Base-by-base conservation (phyloP, 73 alveolate species). In the Tetrahymena elliotti region DNA sequence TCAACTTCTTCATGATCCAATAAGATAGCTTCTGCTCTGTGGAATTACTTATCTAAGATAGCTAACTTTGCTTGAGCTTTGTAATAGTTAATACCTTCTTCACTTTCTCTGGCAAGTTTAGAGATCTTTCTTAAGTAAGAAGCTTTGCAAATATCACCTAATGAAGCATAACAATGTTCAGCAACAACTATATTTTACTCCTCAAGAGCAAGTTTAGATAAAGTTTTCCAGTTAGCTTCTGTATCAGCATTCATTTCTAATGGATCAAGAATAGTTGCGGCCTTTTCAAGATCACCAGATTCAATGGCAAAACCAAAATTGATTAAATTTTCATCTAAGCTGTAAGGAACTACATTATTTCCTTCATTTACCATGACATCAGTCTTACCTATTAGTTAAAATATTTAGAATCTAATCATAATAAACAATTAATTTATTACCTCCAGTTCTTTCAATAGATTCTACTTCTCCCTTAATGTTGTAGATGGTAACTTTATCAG, bases 391-490 rank as follows among this genome's bases (percentile, higher is more conserved):
- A 39, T 82, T 36, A 22, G 16, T 15, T 34, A 31, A 37, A 96
- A 47, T 68, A 68, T 68, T 68, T 27, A 27, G 11, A 22, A 27
- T 18, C 12, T 15, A n/a, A 18, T 52, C 31, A 9, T 27, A 68
- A n/a, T 24, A 0, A 24, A n/a, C n/a, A 0, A 10, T 68, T 27
- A 1, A 27, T 27, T 27, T 24, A 95, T 98, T 99, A 83, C 99
- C 99, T 84, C 98, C 99, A 96, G 98, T 97, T 93, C 99, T 98
- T 95, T 99, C 99, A 95, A 99, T 99, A 93, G 97, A 98, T 95
- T 99, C 99, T 35, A 99, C 99, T 96, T 99, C 99, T 47, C 99
- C 99, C 97, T 99, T 99, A 84, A 97, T 99, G 94, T 98, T 98
- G 47, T 98, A 98, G 96, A 98, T 96, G 41, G 99, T 99, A 94